A percentile compares a stretch with the other conserved stretches of the same genome.
These are phyloP conservation scores for Beauveria australis DNA, from an alignment of 2,329 filamentous ascomycete genomes.

Conservation along the genomic window DNA sequence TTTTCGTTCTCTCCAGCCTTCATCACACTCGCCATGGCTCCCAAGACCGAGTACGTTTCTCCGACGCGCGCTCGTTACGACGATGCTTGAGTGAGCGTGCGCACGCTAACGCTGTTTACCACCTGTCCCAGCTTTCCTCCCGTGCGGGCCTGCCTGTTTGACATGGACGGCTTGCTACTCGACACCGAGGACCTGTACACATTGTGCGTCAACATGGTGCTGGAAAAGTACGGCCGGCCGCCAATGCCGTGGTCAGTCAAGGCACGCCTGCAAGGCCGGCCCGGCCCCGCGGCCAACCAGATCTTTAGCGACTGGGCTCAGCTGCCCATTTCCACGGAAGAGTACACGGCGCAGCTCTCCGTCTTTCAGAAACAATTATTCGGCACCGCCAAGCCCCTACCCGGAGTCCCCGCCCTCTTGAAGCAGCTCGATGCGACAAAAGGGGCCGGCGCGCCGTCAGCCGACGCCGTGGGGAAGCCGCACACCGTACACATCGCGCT, in stretches of 20 bases:
- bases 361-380: slow-evolving; percentile 66
- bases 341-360: slow-evolving; percentile 54
- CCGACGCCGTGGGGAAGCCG: background rate
- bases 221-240: slow-evolving; percentile 65
- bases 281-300: slow-evolving; percentile 42
- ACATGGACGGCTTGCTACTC: slow-evolving; percentile 96
- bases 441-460: background rate
- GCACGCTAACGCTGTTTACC: background rate
- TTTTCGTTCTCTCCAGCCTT: background rate
- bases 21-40: slow-evolving; percentile 27
- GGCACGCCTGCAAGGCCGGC: slow-evolving; percentile 65
- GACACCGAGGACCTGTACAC: slow-evolving; percentile 91
- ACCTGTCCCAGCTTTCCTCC: slow-evolving; percentile 55
- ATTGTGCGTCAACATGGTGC: slow-evolving; percentile 69
- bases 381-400: slow-evolving; percentile 63
- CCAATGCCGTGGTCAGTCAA: slow-evolving; percentile 89
- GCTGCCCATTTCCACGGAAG: slow-evolving; percentile 64
- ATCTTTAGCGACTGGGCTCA: slow-evolving; percentile 72
- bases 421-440: slow-evolving; percentile 42
- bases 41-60: slow-evolving; percentile 35
- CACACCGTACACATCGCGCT: slow-evolving; percentile 68
- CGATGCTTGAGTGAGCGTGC: background rate
- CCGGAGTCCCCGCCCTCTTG: slow-evolving; percentile 67
- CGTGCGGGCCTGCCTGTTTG: slow-evolving; percentile 87
- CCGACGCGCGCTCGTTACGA: background rate